Conservation (phyloP, 2,329 filamentous ascomycete species). For the Thielaviopsis punctulata region DNA sequence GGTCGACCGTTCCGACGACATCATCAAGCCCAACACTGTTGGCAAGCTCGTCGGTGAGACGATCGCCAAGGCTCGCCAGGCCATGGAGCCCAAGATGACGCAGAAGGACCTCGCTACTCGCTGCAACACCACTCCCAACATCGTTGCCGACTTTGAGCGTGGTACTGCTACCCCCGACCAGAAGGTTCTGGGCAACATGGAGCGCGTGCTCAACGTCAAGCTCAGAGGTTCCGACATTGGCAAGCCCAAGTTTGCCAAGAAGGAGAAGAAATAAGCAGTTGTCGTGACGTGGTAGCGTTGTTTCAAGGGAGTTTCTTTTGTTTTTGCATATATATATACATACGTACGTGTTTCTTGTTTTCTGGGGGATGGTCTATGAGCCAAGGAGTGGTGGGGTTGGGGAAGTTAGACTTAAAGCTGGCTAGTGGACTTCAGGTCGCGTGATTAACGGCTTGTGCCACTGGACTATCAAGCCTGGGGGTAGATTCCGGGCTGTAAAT, state of each 20-base stretch:
- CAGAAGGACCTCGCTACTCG: conserved; percentile 77
- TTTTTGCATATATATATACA: background rate
- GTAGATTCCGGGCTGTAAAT: background rate
- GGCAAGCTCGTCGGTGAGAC: conserved; percentile 65
- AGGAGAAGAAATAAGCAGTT: conserved; percentile 15
- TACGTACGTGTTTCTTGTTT: too few relatives aligned
- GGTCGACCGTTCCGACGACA: conserved; percentile 93
- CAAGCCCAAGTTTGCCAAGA: conserved; percentile 66
- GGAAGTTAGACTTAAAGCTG: background rate
- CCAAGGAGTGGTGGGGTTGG: too few relatives aligned
- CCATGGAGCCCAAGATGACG: conserved; percentile 86
- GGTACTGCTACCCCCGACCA: conserved; percentile 66
- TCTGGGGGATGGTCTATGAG: background rate
- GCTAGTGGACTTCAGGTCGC: background rate
- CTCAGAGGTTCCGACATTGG: conserved; percentile 76
- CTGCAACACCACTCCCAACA: conserved; percentile 68
- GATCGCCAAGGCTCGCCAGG: conserved; percentile 63
- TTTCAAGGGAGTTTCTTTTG: background rate
- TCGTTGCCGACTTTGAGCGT: conserved; percentile 75
- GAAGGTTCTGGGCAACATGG: conserved; percentile 61
- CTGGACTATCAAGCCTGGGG: background rate
- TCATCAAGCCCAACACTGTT: conserved; percentile 90
- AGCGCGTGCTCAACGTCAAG: conserved; percentile 75
- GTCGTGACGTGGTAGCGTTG: background rate
- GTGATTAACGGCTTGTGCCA: background rate